Percentiles rank a stretch among this genome's conserved stretches.
phyloP scores from a whole-genome alignment of 2,329 filamentous ascomycete genomes.

The Venturia asperata region DNA sequence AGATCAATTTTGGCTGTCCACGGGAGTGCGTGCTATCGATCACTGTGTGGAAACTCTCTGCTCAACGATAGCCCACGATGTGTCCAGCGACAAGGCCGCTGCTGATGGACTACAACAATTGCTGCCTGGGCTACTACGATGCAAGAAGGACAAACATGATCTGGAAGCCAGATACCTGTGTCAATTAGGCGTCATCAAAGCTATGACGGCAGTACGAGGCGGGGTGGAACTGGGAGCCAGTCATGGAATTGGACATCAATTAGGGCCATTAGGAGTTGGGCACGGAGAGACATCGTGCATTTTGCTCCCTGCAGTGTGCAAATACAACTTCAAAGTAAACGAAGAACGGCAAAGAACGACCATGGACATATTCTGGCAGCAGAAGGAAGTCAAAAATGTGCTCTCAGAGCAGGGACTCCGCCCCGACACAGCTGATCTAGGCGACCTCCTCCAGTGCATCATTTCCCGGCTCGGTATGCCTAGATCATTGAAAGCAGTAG shows the following conservation, averaged over 20 bases:
- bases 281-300: slow-evolving; percentile 56
- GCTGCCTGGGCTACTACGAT: slow-evolving; percentile 38
- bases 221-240: slow-evolving; percentile 36
- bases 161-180: slow-evolving; percentile 41
- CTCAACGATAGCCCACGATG: slow-evolving; percentile 29
- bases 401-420: slow-evolving; percentile 27
- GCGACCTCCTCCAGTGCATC: slow-evolving; percentile 46
- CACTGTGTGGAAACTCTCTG: slow-evolving; percentile 53
- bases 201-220: slow-evolving; percentile 43
- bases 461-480: slow-evolving; percentile 49
- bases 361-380: slow-evolving; percentile 35
- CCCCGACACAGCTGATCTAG: slow-evolving; percentile 36
- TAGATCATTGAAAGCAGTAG: slow-evolving; percentile 46
- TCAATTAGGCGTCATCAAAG: slow-evolving; percentile 46
- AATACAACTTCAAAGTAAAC: slow-evolving; percentile 40
- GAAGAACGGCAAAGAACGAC: slow-evolving; percentile 33
- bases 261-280: slow-evolving; percentile 48
- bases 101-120: slow-evolving; percentile 36
- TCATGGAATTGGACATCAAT: slow-evolving; percentile 38
- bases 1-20: slow-evolving; percentile 49
- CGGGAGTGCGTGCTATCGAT: slow-evolving; percentile 50
- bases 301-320: slow-evolving; percentile 49
- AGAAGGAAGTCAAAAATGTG: slow-evolving; percentile 32
- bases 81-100: slow-evolving; percentile 33
- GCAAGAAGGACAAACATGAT: slow-evolving; percentile 34